Evolutionary conservation across 208 protist species (phyloP).

Genomic region (Leishmania martiniquensis): DNA sequence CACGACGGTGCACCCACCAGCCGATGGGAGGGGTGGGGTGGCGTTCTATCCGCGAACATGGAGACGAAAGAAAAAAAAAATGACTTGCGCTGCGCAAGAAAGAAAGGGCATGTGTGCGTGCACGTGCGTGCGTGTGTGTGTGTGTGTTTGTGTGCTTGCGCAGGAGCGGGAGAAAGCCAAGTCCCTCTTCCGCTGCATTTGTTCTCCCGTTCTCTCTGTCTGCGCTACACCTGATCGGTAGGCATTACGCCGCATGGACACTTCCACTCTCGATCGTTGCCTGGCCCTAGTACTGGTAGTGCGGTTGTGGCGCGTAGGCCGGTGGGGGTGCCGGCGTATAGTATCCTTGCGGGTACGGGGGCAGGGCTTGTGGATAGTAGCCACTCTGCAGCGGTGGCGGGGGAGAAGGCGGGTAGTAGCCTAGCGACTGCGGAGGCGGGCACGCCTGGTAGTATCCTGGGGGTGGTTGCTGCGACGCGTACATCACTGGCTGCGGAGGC

Average conservation of each 20-base stretch:
- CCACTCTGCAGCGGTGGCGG: conserved; percentile 4
- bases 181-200: not conserved
- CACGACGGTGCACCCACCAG: no score
- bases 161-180: not conserved
- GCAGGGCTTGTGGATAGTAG: conserved; percentile 4
- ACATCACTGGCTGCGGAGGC: conserved; percentile 12
- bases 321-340: conserved; percentile 27
- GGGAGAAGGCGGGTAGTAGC: conserved; percentile 20
- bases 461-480: conserved; percentile 19
- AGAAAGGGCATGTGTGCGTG: not conserved
- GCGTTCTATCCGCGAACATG: no score
- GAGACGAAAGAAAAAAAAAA: no score
- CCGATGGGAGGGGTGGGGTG: no score
- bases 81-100: no score
- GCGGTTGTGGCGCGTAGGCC: conserved; percentile 30
- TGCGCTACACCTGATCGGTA: not conserved
- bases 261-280: not conserved
- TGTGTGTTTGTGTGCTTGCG: not conserved
- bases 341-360: conserved; percentile 18
- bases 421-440: conserved; percentile 27
- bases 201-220: not conserved
- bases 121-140: not conserved
- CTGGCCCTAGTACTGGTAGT: conserved; percentile 24
- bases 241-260: not conserved
- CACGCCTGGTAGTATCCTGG: conserved; percentile 16